Conservation (phyloP, 75 land plant genomes). For the Isoetes taiwanensis region DNA sequence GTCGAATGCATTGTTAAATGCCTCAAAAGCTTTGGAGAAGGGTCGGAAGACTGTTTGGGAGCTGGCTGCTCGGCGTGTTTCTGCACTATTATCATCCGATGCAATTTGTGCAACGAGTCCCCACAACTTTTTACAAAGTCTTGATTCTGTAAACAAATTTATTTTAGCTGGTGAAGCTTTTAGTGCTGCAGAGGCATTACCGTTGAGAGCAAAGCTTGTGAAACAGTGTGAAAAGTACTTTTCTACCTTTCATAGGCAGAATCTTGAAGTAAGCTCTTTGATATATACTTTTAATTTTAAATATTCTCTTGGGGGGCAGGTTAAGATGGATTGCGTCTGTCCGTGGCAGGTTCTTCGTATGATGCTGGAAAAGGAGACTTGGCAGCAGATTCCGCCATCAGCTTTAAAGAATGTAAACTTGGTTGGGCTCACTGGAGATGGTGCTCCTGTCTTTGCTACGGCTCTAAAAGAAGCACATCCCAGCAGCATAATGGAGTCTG, state of each 20-base stretch:
- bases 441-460: constrained; percentile 55
- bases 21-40: constrained; percentile 56
- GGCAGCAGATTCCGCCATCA: constrained; percentile 64
- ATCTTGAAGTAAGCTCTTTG: constrained; percentile 44
- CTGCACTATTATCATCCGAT: constrained; percentile 72
- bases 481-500: constrained; percentile 7
- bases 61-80: constrained; percentile 81
- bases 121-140: constrained; percentile 75
- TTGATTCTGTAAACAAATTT: constrained; percentile 73
- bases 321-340: constrained; percentile 1
- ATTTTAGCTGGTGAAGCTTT: constrained; percentile 92
- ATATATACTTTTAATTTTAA: not conserved
- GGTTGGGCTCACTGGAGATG: constrained; percentile 83
- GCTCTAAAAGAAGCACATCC: constrained; percentile 9
- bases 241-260: constrained; percentile 71
- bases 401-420: constrained; percentile 58
- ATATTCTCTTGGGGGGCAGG: not conserved
- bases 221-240: constrained; percentile 63
- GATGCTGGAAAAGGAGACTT: constrained; percentile 79
- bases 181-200: constrained; percentile 70
- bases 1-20: constrained; percentile 45
- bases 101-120: constrained; percentile 68
- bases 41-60: constrained; percentile 93
- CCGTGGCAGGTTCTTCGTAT: constrained; percentile 56
- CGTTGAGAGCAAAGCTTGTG: constrained; percentile 69